Evolutionary conservation across 2,329 filamentous ascomycete genomes (phyloP).

Genomic region (Colletotrichum acutatum): DNA sequence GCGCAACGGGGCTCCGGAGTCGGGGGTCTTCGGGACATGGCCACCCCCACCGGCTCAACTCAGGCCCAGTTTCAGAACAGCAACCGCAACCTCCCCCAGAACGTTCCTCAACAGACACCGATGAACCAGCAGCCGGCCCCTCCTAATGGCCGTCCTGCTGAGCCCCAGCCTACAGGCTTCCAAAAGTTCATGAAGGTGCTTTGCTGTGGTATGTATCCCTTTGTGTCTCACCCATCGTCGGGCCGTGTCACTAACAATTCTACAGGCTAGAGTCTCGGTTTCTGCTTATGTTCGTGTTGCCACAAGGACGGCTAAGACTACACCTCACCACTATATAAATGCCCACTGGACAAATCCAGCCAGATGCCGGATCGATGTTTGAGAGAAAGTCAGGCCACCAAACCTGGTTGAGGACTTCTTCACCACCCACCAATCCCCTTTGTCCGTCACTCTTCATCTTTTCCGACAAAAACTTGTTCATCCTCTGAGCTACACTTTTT

Average conservation of each 20-base stretch:
- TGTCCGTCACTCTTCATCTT: slow-evolving; percentile 29
- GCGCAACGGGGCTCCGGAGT: slow-evolving; percentile 81
- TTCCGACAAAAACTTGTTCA: slow-evolving; percentile 22
- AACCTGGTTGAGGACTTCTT: slow-evolving; percentile 20
- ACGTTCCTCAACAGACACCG: slow-evolving; percentile 69
- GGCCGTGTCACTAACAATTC: slow-evolving; percentile 4
- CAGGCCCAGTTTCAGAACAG: slow-evolving; percentile 98
- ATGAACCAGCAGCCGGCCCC: slow-evolving; percentile 63
- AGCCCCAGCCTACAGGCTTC: slow-evolving; percentile 82
- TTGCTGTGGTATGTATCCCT: slow-evolving; percentile 76
- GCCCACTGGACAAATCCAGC: slow-evolving; percentile 28
- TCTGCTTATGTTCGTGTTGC: slow-evolving; percentile 31
- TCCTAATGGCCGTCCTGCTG: slow-evolving; percentile 67
- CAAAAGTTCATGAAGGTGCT: slow-evolving; percentile 94
- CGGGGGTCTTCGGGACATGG: slow-evolving; percentile 79
- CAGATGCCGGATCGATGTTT: slow-evolving; percentile 29
- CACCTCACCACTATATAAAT: slow-evolving; percentile 27
- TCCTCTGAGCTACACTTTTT: slow-evolving; percentile 33
- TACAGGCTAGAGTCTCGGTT: slow-evolving; percentile 27
- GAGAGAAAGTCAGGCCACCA: slow-evolving; percentile 26
- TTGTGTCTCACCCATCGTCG: not conserved
- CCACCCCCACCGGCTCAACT: slow-evolving; percentile 88
- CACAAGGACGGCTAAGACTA: slow-evolving; percentile 17
- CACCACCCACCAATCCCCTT: slow-evolving; percentile 16
- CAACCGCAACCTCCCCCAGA: slow-evolving; percentile 83